A percentile compares a stretch with the other conserved stretches of the same genome.
Conservation (phyloP, 495 filamentous ascomycete genomes). For the Tetracladium marchalianum region DNA sequence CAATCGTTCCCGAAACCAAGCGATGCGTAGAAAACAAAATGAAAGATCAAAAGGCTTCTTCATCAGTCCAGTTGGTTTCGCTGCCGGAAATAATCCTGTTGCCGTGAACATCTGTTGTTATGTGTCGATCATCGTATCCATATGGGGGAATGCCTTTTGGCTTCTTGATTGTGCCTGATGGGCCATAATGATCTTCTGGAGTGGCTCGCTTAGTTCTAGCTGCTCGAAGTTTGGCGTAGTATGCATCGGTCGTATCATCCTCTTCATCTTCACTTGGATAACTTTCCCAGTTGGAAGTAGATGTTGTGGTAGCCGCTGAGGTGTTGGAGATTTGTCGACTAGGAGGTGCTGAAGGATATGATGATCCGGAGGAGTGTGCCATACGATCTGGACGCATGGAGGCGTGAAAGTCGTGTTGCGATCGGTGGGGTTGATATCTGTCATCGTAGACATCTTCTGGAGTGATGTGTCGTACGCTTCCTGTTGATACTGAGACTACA, state of each 20-base stretch:
- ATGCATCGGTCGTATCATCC: conserved; percentile 58
- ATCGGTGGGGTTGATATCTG: conserved; percentile 38
- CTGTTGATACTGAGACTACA: conserved; percentile 51
- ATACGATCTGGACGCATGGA: conserved; percentile 29
- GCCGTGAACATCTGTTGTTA: conserved; percentile 31
- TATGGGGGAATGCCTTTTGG: conserved; percentile 34
- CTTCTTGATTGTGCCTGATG: conserved; percentile 39
- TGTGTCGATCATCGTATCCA: conserved; percentile 25
- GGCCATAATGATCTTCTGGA: conserved; percentile 43
- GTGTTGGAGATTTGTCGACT: conserved; percentile 64
- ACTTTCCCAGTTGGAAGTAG: conserved; percentile 91
- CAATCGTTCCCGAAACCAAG: background rate
- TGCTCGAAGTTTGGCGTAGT: conserved; percentile 66
- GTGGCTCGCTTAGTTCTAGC: conserved; percentile 50
- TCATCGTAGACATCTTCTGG: conserved; percentile 85
- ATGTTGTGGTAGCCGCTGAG: conserved; percentile 50
- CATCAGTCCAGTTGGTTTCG: conserved; percentile 42
- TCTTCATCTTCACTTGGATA: conserved; percentile 75
- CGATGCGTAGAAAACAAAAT: background rate
- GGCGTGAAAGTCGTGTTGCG: conserved; percentile 24
- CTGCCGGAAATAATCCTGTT: conserved; percentile 41
- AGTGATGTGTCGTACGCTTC: conserved; percentile 62
- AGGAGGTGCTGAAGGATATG: conserved; percentile 35
- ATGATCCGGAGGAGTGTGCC: conserved; percentile 24
- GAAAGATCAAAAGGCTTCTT: conserved; percentile 33